Percentiles rank a stretch among this genome's conserved stretches.
Conservation (phyloP, 352 stramenopile species). For the Blastocystis sp. region DNA sequence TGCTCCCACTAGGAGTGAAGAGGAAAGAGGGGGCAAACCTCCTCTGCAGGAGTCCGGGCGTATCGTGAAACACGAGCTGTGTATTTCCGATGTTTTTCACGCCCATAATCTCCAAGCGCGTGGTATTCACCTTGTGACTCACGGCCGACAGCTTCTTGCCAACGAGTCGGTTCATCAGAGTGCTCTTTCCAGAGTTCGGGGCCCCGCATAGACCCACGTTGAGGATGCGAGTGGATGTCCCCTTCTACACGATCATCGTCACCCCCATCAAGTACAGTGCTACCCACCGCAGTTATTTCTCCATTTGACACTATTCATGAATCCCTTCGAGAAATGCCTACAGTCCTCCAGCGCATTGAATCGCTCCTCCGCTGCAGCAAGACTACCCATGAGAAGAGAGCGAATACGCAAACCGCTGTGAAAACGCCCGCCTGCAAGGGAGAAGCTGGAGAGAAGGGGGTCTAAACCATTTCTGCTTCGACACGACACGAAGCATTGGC, state of each 20-base stretch:
- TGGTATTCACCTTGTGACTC: slow-evolving; percentile 68
- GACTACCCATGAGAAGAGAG: neutral
- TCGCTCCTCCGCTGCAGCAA: neutral
- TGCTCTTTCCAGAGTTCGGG: slow-evolving; percentile 64
- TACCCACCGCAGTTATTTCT: neutral
- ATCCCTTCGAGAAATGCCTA: too few relatives aligned
- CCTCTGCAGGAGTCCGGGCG: slow-evolving; percentile 58
- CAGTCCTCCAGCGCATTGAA: too few relatives aligned
- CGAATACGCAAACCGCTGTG: neutral
- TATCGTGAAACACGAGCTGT: slow-evolving; percentile 53
- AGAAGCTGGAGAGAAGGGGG: neutral
- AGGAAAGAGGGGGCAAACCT: neutral
- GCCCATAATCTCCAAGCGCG: slow-evolving; percentile 32
- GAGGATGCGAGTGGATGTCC: neutral
- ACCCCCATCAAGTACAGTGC: neutral
- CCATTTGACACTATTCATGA: neutral
- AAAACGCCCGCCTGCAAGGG: neutral
- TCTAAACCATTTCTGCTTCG: neutral
- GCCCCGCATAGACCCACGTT: slow-evolving; percentile 46
- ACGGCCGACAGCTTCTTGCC: slow-evolving; percentile 58
- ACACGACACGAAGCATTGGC: neutral
- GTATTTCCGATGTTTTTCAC: slow-evolving; percentile 52
- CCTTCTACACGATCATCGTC: neutral
- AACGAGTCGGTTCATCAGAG: slow-evolving; percentile 39
- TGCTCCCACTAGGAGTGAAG: slow-evolving; percentile 41